Evolutionary conservation across 2,329 filamentous ascomycete species (phyloP).

Genomic region (Hymenoscyphus infarciens): DNA sequence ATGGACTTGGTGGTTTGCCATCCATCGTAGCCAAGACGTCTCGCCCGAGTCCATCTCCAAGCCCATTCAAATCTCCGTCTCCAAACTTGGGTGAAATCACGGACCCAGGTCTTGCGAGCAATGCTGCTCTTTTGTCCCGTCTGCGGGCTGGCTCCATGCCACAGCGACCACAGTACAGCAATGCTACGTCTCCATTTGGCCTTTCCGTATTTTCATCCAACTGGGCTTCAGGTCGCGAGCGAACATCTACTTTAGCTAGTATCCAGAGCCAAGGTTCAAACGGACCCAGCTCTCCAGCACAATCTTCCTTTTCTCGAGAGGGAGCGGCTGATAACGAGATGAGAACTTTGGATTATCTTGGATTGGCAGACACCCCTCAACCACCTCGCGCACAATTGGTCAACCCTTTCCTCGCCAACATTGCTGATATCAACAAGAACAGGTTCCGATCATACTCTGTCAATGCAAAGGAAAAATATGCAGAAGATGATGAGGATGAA

Average conservation of each 20-base stretch:
- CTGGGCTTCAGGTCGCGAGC: conserved; percentile 78
- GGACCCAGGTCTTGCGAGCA: conserved; percentile 47
- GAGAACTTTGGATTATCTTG: conserved; percentile 92
- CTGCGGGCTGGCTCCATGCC: conserved; percentile 92
- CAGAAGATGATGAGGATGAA: conserved; percentile 79
- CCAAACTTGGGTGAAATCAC: conserved; percentile 48
- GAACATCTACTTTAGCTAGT: conserved; percentile 78
- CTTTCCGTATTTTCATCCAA: conserved; percentile 83
- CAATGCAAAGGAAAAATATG: conserved; percentile 97
- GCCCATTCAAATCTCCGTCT: conserved; percentile 72
- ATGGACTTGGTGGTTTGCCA: conserved; percentile 45
- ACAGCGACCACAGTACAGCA: conserved; percentile 69
- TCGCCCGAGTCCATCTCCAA: conserved; percentile 80
- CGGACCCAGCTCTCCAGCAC: conserved; percentile 79
- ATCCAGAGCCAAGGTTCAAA: conserved; percentile 88
- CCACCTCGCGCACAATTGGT: conserved; percentile 69
- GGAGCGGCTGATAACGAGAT: conserved; percentile 80
- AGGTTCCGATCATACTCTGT: conserved; percentile 97
- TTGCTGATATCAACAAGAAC: conserved; percentile 74
- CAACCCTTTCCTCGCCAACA: conserved; percentile 70
- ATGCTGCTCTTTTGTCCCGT: conserved; percentile 75
- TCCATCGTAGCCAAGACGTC: conserved; percentile 71
- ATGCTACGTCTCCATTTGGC: conserved; percentile 67
- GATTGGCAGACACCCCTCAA: conserved; percentile 89
- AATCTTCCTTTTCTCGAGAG: conserved; percentile 82